Conservation (phyloP, 305 asterid species). For the Solanum hybrid region DNA sequence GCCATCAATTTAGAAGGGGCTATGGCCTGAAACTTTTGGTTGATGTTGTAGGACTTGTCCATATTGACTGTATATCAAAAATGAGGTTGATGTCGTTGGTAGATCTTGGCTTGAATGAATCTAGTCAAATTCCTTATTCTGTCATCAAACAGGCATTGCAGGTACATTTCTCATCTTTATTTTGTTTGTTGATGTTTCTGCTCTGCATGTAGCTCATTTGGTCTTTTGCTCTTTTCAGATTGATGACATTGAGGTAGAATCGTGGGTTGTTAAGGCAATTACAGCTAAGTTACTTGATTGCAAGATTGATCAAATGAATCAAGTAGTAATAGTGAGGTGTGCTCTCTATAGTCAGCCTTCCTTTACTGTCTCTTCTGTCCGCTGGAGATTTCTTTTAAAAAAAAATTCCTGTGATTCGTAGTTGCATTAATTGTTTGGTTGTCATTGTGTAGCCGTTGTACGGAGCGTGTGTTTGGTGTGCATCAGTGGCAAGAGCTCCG, state of each 20-base stretch:
- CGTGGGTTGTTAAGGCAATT: conserved; percentile 56
- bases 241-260: conserved; percentile 67
- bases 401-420: no score
- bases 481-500: no score
- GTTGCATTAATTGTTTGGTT: no score
- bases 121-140: conserved; percentile 65
- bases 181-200: neutral
- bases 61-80: conserved; percentile 72
- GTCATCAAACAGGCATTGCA: conserved; percentile 62
- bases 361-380: no score
- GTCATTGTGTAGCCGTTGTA: no score
- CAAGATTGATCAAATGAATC: no score
- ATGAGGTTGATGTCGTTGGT: conserved; percentile 81
- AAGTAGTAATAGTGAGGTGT: no score
- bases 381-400: no score
- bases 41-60: conserved; percentile 60
- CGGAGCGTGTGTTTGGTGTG: no score
- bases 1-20: neutral
- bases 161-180: conserved; percentile 23
- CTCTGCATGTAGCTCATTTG: neutral
- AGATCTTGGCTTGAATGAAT: conserved; percentile 58
- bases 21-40: conserved; percentile 5
- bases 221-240: conserved; percentile 30
- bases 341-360: no score
- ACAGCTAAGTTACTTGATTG: no score